These are phyloP conservation scores for Albizia julibrissin DNA, from an alignment of 306 rosid species.

Conservation along the genomic window DNA sequence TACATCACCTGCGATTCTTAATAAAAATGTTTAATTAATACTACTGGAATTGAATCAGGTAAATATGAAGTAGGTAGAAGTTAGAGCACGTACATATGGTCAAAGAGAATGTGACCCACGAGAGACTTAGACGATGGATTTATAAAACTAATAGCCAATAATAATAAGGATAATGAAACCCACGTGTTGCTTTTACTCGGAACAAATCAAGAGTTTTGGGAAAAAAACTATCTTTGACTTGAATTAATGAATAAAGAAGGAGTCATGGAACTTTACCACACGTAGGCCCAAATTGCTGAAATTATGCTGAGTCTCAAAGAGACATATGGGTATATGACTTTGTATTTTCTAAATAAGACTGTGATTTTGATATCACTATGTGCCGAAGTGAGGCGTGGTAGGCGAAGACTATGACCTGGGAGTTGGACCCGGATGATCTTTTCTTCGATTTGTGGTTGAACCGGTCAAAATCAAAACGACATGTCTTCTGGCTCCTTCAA, in stretches of 20 bases:
- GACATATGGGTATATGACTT: slow-evolving; percentile 32
- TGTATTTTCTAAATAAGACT: slow-evolving; percentile 28
- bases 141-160: background rate
- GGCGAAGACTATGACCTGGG: slow-evolving; percentile 42
- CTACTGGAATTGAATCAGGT: background rate
- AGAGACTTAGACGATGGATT: background rate
- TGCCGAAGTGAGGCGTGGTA: slow-evolving; percentile 10
- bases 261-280: slow-evolving; percentile 2
- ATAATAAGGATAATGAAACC: slow-evolving; percentile 27
- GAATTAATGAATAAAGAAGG: slow-evolving; percentile 5
- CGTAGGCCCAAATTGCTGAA: slow-evolving; percentile 26
- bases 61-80: background rate
- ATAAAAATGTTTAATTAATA: background rate
- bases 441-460: slow-evolving; percentile 28
- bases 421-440: slow-evolving; percentile 16
- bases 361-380: slow-evolving; percentile 29
- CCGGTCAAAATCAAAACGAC: slow-evolving; percentile 50
- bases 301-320: background rate
- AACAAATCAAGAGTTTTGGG: slow-evolving; percentile 4
- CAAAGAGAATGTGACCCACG: slow-evolving; percentile 33
- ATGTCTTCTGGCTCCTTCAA: background rate
- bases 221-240: slow-evolving; percentile 1
- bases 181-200: slow-evolving; percentile 35
- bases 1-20: background rate
- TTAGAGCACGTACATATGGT: background rate